Base-by-base conservation (phyloP, 805 yeast species). In the Komagataella mondaviorum region DNA sequence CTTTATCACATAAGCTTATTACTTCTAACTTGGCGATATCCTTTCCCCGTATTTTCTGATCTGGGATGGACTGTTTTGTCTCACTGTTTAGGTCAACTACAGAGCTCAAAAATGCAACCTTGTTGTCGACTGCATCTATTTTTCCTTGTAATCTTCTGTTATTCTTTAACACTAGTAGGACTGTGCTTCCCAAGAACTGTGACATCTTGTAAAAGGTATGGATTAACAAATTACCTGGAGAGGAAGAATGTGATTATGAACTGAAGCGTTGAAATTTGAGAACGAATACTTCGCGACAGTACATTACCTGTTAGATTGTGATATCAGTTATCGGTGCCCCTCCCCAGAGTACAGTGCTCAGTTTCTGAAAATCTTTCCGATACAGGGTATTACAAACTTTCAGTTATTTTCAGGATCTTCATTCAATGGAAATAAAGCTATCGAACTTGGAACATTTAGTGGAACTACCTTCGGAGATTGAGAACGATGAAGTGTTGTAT, bases 101-200 rank as follows among this genome's bases (percentile, higher is more conserved):
- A 30, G 39, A 6, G 39, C 39, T 30, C 12, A 30, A 30, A 10
- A 14, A 30, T 30, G 39, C 39, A 30, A 30, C 14, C 39, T 30
- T 30, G 8, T 30, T 30, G 39, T 30, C 39, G 14, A 30, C 39
- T 6, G 39, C 39, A 30, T 30, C 39, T 30, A 30, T 30, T 4
- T 30, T 30, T 14, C 39, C 39, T 30, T 30, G 39, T 5, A 30
- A 30, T 30, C 39, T 30, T 30, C 14, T 30, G 14, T 30, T 30
- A n/a, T 57, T 57, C 17, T 59, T 61, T 59, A 61, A 57, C 45
- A 53, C 58, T 22, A 46, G 46, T 49, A 22, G 49, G 22, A 46
- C 44, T 12, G 48, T 39, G 30, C 49, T 50, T 44, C 47, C 49
- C 45, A 39, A 36, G 22, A 51, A 51, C 23, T 48, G 51, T 17